Conservation (phyloP, 352 stramenopile species). For the Pythium folliculosum region DNA sequence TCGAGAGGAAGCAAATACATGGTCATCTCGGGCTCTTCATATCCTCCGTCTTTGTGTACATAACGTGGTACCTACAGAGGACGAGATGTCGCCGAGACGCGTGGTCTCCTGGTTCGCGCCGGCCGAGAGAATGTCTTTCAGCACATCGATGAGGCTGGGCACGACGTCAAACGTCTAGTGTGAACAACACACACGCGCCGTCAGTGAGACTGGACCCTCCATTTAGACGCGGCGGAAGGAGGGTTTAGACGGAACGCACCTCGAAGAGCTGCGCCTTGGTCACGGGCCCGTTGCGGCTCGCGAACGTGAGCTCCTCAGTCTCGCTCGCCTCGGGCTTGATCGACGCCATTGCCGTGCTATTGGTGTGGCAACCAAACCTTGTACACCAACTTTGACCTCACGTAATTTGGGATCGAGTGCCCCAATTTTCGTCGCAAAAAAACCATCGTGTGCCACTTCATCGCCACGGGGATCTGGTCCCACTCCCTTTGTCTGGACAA, state of each 20-base stretch:
- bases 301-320: conserved; percentile 38
- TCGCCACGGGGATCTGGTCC: no score
- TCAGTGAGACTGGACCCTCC: not conserved
- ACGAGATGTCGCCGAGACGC: conserved; percentile 77
- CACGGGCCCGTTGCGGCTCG: conserved; percentile 44
- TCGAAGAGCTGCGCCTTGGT: conserved; percentile 75
- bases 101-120: conserved; percentile 75
- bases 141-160: conserved; percentile 81
- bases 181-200: conserved; percentile 14
- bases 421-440: no score
- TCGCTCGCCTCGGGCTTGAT: conserved; percentile 30
- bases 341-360: no score
- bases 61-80: conserved; percentile 43
- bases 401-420: no score
- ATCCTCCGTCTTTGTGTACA: not conserved
- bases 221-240: no score
- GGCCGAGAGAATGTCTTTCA: conserved; percentile 83
- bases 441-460: no score
- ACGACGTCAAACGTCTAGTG: conserved; percentile 83
- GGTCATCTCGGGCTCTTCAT: not conserved
- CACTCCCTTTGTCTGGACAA: no score
- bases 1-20: not conserved
- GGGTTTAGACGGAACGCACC: conserved; percentile 28
- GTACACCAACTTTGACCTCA: no score
- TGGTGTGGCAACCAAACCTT: no score